Evolutionary conservation across 768 basidiomycete species (phyloP).

Genomic region (Leccinum arenicola): DNA sequence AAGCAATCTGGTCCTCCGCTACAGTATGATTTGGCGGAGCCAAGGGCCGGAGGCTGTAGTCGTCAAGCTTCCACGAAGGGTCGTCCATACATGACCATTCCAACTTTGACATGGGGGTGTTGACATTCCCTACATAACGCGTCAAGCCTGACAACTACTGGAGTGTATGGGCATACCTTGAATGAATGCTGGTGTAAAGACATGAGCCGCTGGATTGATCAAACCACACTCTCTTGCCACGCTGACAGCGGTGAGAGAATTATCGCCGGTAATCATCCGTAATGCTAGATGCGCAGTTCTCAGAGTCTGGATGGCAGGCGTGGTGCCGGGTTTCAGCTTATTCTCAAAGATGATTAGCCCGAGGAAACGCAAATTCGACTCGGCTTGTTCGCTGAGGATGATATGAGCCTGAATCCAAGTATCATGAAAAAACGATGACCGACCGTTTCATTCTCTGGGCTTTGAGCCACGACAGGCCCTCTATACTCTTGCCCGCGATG

Average conservation of each 20-base stretch:
- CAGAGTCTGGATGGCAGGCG: conserved; percentile 85
- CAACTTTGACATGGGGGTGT: conserved; percentile 55
- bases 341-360: conserved; percentile 98
- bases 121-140: conserved; percentile 46
- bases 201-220: conserved; percentile 83
- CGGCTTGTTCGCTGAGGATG: conserved; percentile 80
- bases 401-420: conserved; percentile 8
- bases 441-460: conserved; percentile 95
- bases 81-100: conserved; percentile 96
- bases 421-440: conserved; percentile 16
- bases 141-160: not conserved
- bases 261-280: conserved; percentile 98
- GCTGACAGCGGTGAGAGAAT: conserved; percentile 93
- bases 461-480: conserved; percentile 92
- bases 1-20: conserved; percentile 68
- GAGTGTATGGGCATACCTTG: conserved; percentile 45
- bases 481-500: conserved; percentile 93
- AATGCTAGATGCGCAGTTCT: conserved; percentile 89
- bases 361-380: conserved; percentile 84
- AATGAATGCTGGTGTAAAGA: conserved; percentile 80
- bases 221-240: conserved; percentile 93
- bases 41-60: conserved; percentile 82
- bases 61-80: conserved; percentile 76
- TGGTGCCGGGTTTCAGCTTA: conserved; percentile 89
- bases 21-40: conserved; percentile 68